These are phyloP conservation scores for Neonectria faginata DNA, from an alignment of 2,329 filamentous ascomycete genomes.

Conservation along the genomic window DNA sequence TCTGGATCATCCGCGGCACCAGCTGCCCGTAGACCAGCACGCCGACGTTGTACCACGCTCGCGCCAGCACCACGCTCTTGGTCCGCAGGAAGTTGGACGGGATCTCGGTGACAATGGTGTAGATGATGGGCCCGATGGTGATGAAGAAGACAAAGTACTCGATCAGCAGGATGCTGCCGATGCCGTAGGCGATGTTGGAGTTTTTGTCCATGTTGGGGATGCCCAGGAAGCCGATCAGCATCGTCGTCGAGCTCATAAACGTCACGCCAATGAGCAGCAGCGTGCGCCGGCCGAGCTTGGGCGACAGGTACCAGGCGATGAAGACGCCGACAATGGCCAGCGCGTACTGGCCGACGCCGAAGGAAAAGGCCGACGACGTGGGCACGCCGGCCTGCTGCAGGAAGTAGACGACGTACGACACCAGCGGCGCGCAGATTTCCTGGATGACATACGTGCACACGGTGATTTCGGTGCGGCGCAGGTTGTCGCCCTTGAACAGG, in stretches of 20 bases:
- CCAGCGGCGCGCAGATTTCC: constrained; percentile 32
- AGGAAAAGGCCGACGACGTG: constrained; percentile 26
- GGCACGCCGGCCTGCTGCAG: constrained; percentile 33
- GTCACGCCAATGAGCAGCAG: constrained; percentile 57
- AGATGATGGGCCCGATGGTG: constrained; percentile 71
- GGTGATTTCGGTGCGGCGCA: constrained; percentile 34
- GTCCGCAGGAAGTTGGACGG: constrained; percentile 59
- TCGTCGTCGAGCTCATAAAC: constrained; percentile 48
- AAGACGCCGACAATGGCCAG: constrained; percentile 33
- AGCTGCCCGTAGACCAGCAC: constrained; percentile 60
- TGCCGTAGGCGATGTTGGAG: constrained; percentile 54
- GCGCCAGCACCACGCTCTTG: constrained; percentile 58
- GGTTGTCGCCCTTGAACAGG: constrained; percentile 33
- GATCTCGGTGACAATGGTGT: constrained; percentile 77
- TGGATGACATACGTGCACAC: constrained; percentile 31
- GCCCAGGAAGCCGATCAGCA: constrained; percentile 66
- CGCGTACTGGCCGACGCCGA: constrained; percentile 31
- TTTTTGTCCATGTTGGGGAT: constrained; percentile 57
- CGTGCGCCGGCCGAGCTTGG: constrained; percentile 27
- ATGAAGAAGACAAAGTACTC: constrained; percentile 57
- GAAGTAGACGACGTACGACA: constrained; percentile 34
- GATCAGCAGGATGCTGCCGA: constrained; percentile 58
- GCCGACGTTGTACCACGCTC: constrained; percentile 61
- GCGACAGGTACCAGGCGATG: constrained; percentile 26
- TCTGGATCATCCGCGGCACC: constrained; percentile 60